These are phyloP conservation scores for Sporisorium sorghi DNA, from an alignment of 1,284 basidiomycete species.

Conservation along the genomic window DNA sequence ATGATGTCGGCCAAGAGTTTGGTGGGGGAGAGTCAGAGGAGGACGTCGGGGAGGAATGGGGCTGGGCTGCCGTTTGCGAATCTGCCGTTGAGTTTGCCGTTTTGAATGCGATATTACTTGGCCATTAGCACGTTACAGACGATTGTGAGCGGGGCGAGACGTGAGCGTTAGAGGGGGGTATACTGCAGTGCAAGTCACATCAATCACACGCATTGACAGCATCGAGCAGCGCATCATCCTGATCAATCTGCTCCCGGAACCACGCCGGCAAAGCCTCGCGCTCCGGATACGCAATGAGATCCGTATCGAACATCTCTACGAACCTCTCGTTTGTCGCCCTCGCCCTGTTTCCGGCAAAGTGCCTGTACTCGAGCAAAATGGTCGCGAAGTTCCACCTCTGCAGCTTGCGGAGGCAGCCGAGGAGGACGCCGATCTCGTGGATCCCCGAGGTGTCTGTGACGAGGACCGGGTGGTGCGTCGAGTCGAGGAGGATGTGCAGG, in stretches of 20 bases:
- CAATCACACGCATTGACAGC: background rate
- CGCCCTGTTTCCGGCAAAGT: slow-evolving; percentile 61
- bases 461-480: slow-evolving; percentile 52
- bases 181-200: slow-evolving; percentile 4
- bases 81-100: slow-evolving; percentile 24
- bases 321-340: slow-evolving; percentile 64
- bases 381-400: slow-evolving; percentile 66
- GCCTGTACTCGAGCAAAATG: slow-evolving; percentile 64
- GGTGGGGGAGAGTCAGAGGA: slow-evolving; percentile 1
- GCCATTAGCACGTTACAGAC: too few relatives aligned
- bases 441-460: slow-evolving; percentile 65
- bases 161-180: slow-evolving; percentile 4
- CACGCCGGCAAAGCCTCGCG: slow-evolving; percentile 51
- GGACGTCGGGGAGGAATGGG: background rate
- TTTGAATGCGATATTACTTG: background rate
- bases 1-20: slow-evolving; percentile 14
- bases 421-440: slow-evolving; percentile 63
- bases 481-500: slow-evolving; percentile 58
- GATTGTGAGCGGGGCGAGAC: too few relatives aligned
- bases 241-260: slow-evolving; percentile 53
- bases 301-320: slow-evolving; percentile 68
- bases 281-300: slow-evolving; percentile 60
- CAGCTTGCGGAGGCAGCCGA: slow-evolving; percentile 64
- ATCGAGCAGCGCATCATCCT: slow-evolving; percentile 50
- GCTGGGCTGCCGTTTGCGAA: slow-evolving; percentile 25